Evolutionary conservation across 225 moss, liverwort and hornwort species (phyloP), one percentile per base, ranked within the genome.

Genomic region (Bryum argenteum): DNA sequence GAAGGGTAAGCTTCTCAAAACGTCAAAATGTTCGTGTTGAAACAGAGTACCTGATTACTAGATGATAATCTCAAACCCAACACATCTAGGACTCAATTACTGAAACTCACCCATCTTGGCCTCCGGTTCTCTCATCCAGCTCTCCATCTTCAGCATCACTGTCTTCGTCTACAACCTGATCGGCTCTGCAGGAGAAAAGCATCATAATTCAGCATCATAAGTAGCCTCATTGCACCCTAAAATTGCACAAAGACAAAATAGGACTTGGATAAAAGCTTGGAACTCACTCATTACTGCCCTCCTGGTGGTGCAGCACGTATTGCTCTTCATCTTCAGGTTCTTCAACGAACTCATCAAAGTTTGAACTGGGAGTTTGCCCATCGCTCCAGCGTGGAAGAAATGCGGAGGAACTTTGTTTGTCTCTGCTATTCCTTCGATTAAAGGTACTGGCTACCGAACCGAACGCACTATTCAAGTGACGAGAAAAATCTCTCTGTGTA

Each of bases 381-480:
- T 83, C 81, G 19, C 77, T 85, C 71, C 53, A 6, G 13, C 41
- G 45, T 48, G 72, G 78, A 44, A 44, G 38, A 62, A 80, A 43
- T 44, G 76, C 78, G 8, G 71, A 60, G 43, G 61, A 72, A 47
- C 71, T 64, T 65, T 77, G 88, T 54, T 85, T 71, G 17, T 83
- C 91, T 75, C 81, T 86, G 21, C 91, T 92, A 66, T 84, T 85
- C 55, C 83, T 79, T 50, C 84, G 65, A 73, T 78, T 83, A 7
- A 89, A 85, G 66, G 83, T 77, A 78, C 80, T 78, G 47, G 94
- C 97, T 51, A 94, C 70, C 43, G 78, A 72, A 57, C 91, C 81
- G 66, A 98, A 98, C 9, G 97, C 90, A 61, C 66, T 73, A 56
- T 91, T 80, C 44, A 91, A 85, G 48, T 65, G 83, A 50, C 91